Conservation (phyloP, 2,329 filamentous ascomycete species). For the Fonsecaea multimorphosa region DNA sequence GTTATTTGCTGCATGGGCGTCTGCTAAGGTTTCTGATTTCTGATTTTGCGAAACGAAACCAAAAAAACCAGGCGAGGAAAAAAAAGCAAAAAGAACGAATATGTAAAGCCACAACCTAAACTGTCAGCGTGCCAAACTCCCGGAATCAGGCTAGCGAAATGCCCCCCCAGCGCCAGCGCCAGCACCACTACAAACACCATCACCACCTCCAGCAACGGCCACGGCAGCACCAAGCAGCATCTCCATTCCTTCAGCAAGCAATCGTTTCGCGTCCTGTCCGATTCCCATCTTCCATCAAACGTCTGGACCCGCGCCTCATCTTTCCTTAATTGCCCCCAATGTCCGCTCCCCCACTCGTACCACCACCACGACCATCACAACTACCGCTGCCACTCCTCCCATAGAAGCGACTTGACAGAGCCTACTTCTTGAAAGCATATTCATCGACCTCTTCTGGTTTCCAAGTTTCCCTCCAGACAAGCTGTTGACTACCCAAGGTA, state of each 20-base stretch:
- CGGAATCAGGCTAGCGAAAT: constrained; percentile 7
- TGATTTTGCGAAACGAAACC: constrained; percentile 12
- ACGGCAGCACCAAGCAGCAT: not conserved
- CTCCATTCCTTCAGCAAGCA: constrained; percentile 3
- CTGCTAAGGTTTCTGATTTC: not conserved
- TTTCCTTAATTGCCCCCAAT: constrained; percentile 14
- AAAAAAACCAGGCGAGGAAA: constrained; percentile 10
- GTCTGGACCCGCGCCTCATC: constrained; percentile 19
- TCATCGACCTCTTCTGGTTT: not conserved
- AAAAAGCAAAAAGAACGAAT: constrained; percentile 11
- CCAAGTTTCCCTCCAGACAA: not conserved
- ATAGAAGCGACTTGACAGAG: not conserved
- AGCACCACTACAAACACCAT: not conserved
- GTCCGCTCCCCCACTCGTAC: not conserved
- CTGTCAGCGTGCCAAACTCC: constrained; percentile 14
- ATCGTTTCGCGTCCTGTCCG: constrained; percentile 2
- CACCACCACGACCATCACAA: not conserved
- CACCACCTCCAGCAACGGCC: not conserved
- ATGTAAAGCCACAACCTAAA: constrained; percentile 12
- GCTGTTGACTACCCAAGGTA: not conserved
- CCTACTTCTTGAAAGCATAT: not conserved
- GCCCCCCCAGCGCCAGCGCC: not conserved
- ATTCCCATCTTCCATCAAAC: constrained; percentile 12
- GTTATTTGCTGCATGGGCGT: constrained; percentile 21
- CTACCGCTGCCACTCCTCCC: not conserved